Percentiles rank a stretch among this genome's conserved stretches.
Conservation (phyloP, 148 eudicot genomes). For the Diospyros kaki region DNA sequence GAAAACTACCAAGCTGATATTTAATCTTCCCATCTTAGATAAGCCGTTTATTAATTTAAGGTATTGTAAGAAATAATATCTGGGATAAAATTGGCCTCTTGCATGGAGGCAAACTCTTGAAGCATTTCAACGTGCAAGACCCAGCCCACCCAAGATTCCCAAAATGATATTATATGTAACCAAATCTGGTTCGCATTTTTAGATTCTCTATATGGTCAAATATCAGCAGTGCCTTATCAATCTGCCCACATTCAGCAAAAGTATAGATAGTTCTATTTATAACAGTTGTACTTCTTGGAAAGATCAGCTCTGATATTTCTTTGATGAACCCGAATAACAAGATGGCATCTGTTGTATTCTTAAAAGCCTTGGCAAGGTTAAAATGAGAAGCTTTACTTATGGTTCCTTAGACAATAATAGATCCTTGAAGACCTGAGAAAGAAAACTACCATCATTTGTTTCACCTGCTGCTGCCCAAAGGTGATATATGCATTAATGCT, state of each 20-base stretch:
- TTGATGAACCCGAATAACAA: constrained; percentile 39
- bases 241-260: constrained; percentile 58
- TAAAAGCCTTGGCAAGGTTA: constrained; percentile 59
- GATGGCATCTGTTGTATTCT: constrained; percentile 29
- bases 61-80: constrained; percentile 79
- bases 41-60: constrained; percentile 43
- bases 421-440: constrained; percentile 53
- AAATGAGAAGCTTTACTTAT: constrained; percentile 39
- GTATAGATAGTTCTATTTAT: constrained; percentile 69
- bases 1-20: constrained; percentile 37
- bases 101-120: constrained; percentile 55
- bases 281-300: constrained; percentile 41
- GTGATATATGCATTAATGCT: constrained; percentile 40
- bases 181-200: constrained; percentile 60
- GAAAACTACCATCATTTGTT: constrained; percentile 36
- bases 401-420: constrained; percentile 32
- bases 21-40: constrained; percentile 62
- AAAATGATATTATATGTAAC: constrained; percentile 76
- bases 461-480: constrained; percentile 60
- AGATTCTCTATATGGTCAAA: constrained; percentile 49
- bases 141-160: constrained; percentile 60
- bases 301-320: constrained; percentile 48
- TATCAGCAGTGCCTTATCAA: constrained; percentile 49
- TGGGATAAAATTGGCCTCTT: constrained; percentile 49
- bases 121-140: constrained; percentile 70